Evolutionary conservation across 768 basidiomycete genomes (phyloP), one percentile per base, ranked within the genome.

Genomic region (Tricholoma matsutake): DNA sequence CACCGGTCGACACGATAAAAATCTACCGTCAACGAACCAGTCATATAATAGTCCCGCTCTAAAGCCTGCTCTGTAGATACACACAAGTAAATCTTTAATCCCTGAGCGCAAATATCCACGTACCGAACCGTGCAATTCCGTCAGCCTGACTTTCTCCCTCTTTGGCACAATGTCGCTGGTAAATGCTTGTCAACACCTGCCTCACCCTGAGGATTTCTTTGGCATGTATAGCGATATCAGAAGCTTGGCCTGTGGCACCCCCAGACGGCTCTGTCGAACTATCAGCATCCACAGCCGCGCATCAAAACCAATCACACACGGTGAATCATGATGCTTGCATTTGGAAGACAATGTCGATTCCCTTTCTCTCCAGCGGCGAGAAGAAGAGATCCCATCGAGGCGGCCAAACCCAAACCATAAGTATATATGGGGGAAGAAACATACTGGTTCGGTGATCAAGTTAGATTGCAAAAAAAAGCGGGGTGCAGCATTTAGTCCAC

Each of bases 271-370:
- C 96, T 97, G 77, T 56, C 54, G 53, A 56, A 58, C 41, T 51
- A 49, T 54, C 13, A 28, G 52, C 43, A 59, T 31, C 29, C 10
- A 41, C 22, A 34, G 32, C 2, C 16, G 49, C 41, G 35, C 43
- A 43, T 39, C 14, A 5, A 45, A 39, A 32, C n/a, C 31, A 22
- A 63, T 49, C 31, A 75, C 81, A 63, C 72, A 96, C 96, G 96
- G 73, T 98, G 96, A 58, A 98, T 98, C 96, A 98, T 98, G 69
- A 98, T 94, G 71, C 91, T 93, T 18, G 94, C 89, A 71, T 98
- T 92, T 11, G 94, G 94, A 60, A 98, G 82, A 67, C 91, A 91
- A 71, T 94, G 94, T 31, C 96, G 83, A 72, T 96, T 94, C 35
- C 96, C 96, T 65, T 82, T 87, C 77, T 91, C 94, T 35, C 94